Conservation (phyloP, 345 rosid genomes). For the Lumnitzera littorea region DNA sequence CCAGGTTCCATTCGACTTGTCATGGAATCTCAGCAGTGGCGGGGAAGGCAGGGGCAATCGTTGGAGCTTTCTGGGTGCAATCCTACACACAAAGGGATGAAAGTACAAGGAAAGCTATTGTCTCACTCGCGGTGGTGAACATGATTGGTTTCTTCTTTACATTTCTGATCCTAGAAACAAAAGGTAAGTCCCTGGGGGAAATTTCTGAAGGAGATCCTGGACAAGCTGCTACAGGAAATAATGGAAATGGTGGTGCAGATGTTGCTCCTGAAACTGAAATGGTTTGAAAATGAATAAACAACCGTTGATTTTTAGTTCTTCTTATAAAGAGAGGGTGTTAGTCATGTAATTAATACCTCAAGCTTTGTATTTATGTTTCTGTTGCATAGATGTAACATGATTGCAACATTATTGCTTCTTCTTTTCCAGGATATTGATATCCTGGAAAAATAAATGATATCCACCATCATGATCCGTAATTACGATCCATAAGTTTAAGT, state of each 20-base stretch:
- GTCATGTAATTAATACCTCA: too few species aligned
- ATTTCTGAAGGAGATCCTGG: slow-evolving; percentile 44
- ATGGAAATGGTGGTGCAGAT: neutral
- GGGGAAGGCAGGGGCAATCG: slow-evolving; percentile 57
- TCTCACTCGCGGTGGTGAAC: slow-evolving; percentile 44
- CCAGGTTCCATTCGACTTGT: slow-evolving; percentile 52
- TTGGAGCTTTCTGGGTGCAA: slow-evolving; percentile 55
- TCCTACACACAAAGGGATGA: slow-evolving; percentile 27
- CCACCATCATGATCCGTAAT: too few species aligned
- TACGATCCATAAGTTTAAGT: too few species aligned
- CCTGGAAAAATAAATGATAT: too few species aligned
- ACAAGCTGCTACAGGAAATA: slow-evolving; percentile 8
- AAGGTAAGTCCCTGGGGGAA: slow-evolving; percentile 58
- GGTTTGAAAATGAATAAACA: slow-evolving; percentile 11
- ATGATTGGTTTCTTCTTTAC: slow-evolving; percentile 49
- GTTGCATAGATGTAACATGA: too few species aligned
- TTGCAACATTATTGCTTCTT: too few species aligned
- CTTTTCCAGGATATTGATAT: too few species aligned
- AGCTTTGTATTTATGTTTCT: too few species aligned
- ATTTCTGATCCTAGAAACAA: slow-evolving; percentile 64
- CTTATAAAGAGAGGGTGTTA: too few species aligned
- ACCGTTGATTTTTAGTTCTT: too few species aligned
- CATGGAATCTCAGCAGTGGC: slow-evolving; percentile 60
- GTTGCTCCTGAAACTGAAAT: slow-evolving; percentile 15
- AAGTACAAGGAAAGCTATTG: slow-evolving; percentile 31